Conservation (phyloP, 345 rosid genomes). For the Excoecaria agallocha region DNA sequence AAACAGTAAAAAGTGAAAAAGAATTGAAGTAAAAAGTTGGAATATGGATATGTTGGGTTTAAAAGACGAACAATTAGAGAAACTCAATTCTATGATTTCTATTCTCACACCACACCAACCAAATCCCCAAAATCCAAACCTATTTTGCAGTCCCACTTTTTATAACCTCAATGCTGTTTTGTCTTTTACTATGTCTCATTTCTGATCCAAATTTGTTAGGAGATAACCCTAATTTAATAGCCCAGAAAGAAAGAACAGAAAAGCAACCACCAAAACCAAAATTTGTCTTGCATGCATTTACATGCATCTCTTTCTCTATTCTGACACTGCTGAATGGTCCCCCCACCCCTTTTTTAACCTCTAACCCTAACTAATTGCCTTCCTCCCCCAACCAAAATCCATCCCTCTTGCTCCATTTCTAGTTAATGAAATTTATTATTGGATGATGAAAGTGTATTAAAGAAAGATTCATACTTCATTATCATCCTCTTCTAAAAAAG, state of each 20-base stretch:
- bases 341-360: slow-evolving; percentile 1
- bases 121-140: background rate
- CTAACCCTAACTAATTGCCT: slow-evolving; percentile 18
- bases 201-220: background rate
- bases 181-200: slow-evolving; percentile 19
- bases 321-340: slow-evolving; percentile 29
- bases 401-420: slow-evolving; percentile 11
- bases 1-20: background rate
- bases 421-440: background rate
- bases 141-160: slow-evolving; percentile 16
- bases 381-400: background rate
- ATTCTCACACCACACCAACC: background rate
- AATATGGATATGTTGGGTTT: background rate
- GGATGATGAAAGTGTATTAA: background rate
- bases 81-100: background rate
- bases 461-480: background rate
- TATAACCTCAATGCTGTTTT: slow-evolving; percentile 24
- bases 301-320: slow-evolving; percentile 22
- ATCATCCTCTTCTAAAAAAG: slow-evolving; percentile 27
- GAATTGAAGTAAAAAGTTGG: background rate
- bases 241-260: slow-evolving; percentile 33
- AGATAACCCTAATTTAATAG: background rate
- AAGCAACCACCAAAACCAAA: slow-evolving; percentile 23
- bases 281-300: slow-evolving; percentile 37
- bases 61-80: background rate